Base-by-base conservation (phyloP, 2,329 filamentous ascomycete genomes). In the Pseudonectria foliicola region DNA sequence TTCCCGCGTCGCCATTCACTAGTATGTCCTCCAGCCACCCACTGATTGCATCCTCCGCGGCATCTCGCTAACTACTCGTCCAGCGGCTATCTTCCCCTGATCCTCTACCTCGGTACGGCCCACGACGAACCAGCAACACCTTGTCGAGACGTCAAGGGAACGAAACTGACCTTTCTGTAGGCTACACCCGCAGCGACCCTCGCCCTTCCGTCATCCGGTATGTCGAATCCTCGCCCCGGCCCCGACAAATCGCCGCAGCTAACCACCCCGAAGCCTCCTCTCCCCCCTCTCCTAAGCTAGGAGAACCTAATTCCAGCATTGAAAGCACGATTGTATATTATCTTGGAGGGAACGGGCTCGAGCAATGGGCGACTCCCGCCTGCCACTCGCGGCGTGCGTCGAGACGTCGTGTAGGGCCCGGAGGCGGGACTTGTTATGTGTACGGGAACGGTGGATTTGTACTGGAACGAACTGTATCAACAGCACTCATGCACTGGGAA, bases 21-120 rank as follows among this genome's bases (percentile, higher is more conserved):
- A 96, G 87, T 93, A 77, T 49, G 83, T 59, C 18, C 33, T 27
- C n/a, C n/a, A n/a, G 12, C 7, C 13, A 1, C 26, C 10, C 33
- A 24, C 25, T 12, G 11, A 7, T 13, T 29, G 13, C 4, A 27
- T 12, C 10, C 2, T 13, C 14, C 3, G 10, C n/a, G 13, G 33
- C 13, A 16, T n/a, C 7, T 33, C 41, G 45, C 63, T 72, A 48
- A 73, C 56, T 32, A 35, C 21, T 34, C 29, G 34, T 37, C 34
- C 53, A 93, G 87, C 73, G 92, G 92, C 62, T 98, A 96, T 66
- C 78, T 98, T 39, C 92, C 92, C 53, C 67, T 98, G 64, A 93
- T 98, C 61, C 76, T 98, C 63, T 98, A 96, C 66, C 82, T 98
- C 54, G 92, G 86, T 92, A 80, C 55, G 61, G 37, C 33, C 21